phyloP scores from a whole-genome alignment of 306 rosid genomes.

The Pachyrhizus erosus region DNA sequence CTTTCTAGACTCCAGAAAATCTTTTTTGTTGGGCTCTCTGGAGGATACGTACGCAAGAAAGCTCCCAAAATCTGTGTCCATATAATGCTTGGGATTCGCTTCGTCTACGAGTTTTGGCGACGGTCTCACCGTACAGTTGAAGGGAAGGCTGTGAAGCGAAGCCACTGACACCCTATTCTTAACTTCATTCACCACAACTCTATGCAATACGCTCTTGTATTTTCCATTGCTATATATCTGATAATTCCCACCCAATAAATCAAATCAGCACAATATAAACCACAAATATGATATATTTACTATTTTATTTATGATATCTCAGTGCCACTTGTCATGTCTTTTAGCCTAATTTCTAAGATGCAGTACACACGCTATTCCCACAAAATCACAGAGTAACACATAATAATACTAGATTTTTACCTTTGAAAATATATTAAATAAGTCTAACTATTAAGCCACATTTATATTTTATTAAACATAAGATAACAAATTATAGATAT shows the following conservation, averaged over 20 bases:
- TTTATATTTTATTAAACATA: too few relatives aligned
- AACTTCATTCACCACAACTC: conserved; percentile 76
- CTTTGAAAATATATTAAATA: too few relatives aligned
- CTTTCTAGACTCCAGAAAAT: conserved; percentile 80
- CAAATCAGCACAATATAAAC: background rate
- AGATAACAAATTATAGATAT: too few relatives aligned
- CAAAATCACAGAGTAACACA: too few relatives aligned
- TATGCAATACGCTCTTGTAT: conserved; percentile 87
- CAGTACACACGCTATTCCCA: too few relatives aligned
- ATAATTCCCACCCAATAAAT: background rate
- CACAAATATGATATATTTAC: too few relatives aligned
- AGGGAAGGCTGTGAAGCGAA: conserved; percentile 74
- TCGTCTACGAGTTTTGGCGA: conserved; percentile 66
- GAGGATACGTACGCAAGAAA: conserved; percentile 69
- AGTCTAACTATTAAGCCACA: too few relatives aligned
- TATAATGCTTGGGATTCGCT: conserved; percentile 74
- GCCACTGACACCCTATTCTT: conserved; percentile 74
- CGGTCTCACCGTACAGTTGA: conserved; percentile 53
- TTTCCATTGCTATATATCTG: conserved; percentile 91
- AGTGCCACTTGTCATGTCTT: too few relatives aligned
- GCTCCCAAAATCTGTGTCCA: conserved; percentile 71
- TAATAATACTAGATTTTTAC: too few relatives aligned
- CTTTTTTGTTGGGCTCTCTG: conserved; percentile 65
- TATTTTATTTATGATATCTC: too few relatives aligned
- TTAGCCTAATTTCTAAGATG: too few relatives aligned